These are phyloP conservation scores for Euphorbia pulcherrima DNA, from an alignment of 345 rosid species.

Conservation along the genomic window DNA sequence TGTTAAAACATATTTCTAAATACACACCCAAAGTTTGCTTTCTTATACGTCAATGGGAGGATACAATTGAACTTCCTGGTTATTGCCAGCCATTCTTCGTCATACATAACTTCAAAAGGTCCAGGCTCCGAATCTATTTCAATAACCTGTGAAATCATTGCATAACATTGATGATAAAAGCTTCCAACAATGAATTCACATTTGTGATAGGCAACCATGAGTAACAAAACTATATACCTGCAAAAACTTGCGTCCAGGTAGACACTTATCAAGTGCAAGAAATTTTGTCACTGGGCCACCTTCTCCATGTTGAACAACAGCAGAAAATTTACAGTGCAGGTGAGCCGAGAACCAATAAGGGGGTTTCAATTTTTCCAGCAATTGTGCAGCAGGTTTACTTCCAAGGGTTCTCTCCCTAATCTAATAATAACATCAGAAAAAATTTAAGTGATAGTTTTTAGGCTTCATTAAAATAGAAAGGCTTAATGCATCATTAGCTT, in stretches of 20 bases:
- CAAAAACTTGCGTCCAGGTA: conserved; percentile 64
- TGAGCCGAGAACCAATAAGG: conserved; percentile 94
- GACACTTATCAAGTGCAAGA: conserved; percentile 88
- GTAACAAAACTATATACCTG: conserved; percentile 43
- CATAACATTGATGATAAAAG: conserved; percentile 19
- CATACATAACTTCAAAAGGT: conserved; percentile 67
- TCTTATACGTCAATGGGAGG: conserved; percentile 54
- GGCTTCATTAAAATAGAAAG: not conserved
- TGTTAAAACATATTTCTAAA: not conserved
- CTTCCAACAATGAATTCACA: conserved; percentile 14
- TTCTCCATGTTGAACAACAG: conserved; percentile 74
- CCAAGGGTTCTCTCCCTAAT: conserved; percentile 64
- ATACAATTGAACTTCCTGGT: conserved; percentile 59
- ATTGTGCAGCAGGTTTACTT: conserved; percentile 79
- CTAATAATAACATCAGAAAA: conserved; percentile 38
- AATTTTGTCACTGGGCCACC: conserved; percentile 73
- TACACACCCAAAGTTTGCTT: conserved; percentile 53
- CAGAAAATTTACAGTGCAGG: conserved; percentile 84
- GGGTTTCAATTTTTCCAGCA: conserved; percentile 74
- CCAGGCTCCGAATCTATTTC: conserved; percentile 80
- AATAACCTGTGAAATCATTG: conserved; percentile 46
- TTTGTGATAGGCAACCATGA: conserved; percentile 13
- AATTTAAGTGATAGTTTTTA: not conserved
- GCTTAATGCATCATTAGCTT: no score
- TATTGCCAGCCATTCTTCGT: conserved; percentile 84